Base-by-base conservation (phyloP, 78 protist genomes). In the Dictyostelium brefeldianum region DNA sequence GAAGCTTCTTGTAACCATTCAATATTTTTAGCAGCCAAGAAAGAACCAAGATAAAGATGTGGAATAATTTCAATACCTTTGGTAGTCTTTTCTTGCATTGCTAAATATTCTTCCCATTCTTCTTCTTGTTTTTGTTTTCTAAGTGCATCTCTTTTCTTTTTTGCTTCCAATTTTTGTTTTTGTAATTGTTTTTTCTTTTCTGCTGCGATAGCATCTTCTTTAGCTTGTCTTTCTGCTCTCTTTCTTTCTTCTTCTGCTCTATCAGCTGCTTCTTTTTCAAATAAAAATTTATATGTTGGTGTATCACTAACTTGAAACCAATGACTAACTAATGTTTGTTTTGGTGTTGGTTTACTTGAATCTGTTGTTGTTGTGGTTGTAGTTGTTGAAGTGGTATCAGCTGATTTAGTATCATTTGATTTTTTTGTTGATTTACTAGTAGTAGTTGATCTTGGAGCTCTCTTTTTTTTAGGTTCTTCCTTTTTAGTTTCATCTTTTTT, bases 251-350 rank as follows among this genome's bases (percentile, higher is more conserved):
- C 59, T 36, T 82, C 90, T 9, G 78, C 90, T 31, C 90, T 41
- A 22, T 82, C 90, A 14, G 90, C 90, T 15, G 90, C 90, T 8
- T 82, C 90, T 48, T 82, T 82, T 36, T 82, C 90, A 82, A 82
- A 82, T 27, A 82, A 51, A 70, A 65, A 82, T 27, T 82, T 82
- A 48, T 50, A 69, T 22, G 56, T 22, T 51, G 78, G 90, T 53
- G 43, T 36, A 73, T 47, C 56, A 69, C 48, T 77, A 51, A 17
- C 15, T 31, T 36, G 12, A 31, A 67, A 67, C 22, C 25, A 67
- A 31, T 67, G 75, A 17, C 75, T 67, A 14, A 67, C 75, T 31
- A 67, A 17, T 31, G 75, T 67, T 31, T 67, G 75, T 67, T 67
- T 43, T 67, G 47, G 75, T 67, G 27, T 22, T 67, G 75, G 43